Percentiles rank a stretch among this genome's conserved stretches.
phyloP scores from a whole-genome alignment of 495 filamentous ascomycete genomes.

The Lepidopterella palustris region DNA sequence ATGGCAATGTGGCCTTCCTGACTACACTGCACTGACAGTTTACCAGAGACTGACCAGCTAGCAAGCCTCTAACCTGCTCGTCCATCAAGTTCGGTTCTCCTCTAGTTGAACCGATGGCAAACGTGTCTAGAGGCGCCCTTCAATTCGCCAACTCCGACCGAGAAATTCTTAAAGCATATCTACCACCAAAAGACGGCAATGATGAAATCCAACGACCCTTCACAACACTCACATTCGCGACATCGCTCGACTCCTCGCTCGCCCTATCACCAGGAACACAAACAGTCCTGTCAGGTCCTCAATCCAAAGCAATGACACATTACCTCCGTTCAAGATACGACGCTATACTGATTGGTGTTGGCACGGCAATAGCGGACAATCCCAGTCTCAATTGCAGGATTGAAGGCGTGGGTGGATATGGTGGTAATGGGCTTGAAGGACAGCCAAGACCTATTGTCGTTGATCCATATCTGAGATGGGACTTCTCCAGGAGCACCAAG shows the following conservation, averaged over 20 bases:
- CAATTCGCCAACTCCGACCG: not conserved
- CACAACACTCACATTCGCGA: constrained; percentile 79
- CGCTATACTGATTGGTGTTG: constrained; percentile 77
- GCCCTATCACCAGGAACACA: constrained; percentile 66
- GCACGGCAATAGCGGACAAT: constrained; percentile 78
- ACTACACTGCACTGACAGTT: too few relatives aligned
- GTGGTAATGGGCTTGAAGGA: constrained; percentile 46
- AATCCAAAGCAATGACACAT: constrained; percentile 87
- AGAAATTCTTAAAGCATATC: not conserved
- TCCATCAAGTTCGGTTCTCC: too few relatives aligned
- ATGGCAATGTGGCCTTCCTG: too few relatives aligned
- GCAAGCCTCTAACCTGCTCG: too few relatives aligned
- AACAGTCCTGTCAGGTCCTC: constrained; percentile 71
- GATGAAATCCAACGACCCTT: constrained; percentile 8
- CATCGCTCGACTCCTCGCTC: constrained; percentile 78
- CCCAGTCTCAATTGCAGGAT: constrained; percentile 76
- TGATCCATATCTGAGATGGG: constrained; percentile 68
- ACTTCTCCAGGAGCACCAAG: constrained; percentile 50
- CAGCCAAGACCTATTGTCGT: constrained; percentile 77
- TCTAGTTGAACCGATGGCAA: not conserved
- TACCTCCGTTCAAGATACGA: constrained; percentile 75
- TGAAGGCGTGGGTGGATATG: constrained; percentile 49
- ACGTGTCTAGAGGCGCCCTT: not conserved
- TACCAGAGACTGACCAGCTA: too few relatives aligned
- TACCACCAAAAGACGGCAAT: not conserved